phyloP scores from a whole-genome alignment of 1,139 yeast species.

The Geotrichum australiense region DNA sequence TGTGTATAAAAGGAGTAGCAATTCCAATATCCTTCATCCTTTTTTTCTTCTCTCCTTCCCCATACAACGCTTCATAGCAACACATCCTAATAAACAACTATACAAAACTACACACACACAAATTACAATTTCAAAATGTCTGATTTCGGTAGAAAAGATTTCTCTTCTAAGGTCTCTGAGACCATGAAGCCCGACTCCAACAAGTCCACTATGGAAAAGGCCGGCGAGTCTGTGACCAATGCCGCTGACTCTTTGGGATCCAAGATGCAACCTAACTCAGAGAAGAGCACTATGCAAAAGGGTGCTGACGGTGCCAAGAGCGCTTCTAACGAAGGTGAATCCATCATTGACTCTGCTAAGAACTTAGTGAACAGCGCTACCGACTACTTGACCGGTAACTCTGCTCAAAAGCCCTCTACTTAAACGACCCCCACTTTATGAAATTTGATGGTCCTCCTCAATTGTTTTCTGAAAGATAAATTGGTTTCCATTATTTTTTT shows the following conservation, averaged over 20 bases:
- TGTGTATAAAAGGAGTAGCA: too few relatives aligned
- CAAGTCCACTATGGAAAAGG: slow-evolving; percentile 57
- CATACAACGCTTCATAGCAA: too few relatives aligned
- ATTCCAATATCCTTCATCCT: too few relatives aligned
- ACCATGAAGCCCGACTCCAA: slow-evolving; percentile 64
- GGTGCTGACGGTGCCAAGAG: slow-evolving; percentile 44
- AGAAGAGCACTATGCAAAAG: slow-evolving; percentile 65
- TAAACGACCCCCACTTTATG: too few relatives aligned
- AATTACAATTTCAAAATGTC: slow-evolving; percentile 12
- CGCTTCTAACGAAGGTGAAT: slow-evolving; percentile 10
- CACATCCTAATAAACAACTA: too few relatives aligned
- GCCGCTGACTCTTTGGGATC: slow-evolving; percentile 57
- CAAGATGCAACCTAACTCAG: slow-evolving; percentile 50
- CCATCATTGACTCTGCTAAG: slow-evolving; percentile 17
- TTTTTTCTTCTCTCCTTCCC: too few relatives aligned
- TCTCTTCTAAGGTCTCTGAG: slow-evolving; percentile 63
- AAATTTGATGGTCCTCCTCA: too few relatives aligned
- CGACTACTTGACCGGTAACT: slow-evolving; percentile 17
- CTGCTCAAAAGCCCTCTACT: slow-evolving; percentile 16
- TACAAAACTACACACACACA: too few relatives aligned
- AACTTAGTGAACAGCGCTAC: slow-evolving; percentile 17
- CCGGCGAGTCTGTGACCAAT: slow-evolving; percentile 66
- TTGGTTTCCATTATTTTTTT: too few relatives aligned
- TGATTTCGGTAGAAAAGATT: slow-evolving; percentile 60
- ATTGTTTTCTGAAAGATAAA: too few relatives aligned